Conservation (phyloP, 1,284 basidiomycete genomes). For the Ustilago cynodontis region DNA sequence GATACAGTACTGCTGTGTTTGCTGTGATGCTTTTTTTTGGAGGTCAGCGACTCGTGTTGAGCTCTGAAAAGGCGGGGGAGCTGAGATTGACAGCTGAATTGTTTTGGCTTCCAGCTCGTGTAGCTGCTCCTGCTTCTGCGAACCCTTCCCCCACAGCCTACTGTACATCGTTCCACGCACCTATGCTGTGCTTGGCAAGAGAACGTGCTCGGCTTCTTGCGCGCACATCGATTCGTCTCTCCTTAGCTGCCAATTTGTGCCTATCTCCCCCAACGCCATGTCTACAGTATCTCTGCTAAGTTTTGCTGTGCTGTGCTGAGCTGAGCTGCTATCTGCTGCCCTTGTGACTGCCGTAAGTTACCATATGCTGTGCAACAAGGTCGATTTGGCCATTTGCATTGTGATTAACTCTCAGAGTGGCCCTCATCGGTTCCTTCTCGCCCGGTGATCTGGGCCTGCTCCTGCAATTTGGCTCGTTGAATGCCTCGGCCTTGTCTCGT, state of each 20-base stretch:
- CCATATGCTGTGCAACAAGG: background rate
- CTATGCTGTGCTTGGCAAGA: slow-evolving; percentile 15
- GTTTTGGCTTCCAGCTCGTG: no score
- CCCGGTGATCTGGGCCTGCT: background rate
- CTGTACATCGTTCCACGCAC: slow-evolving; percentile 11
- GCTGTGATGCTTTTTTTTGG: slow-evolving; percentile 8
- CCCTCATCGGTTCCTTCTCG: background rate
- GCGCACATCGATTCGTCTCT: slow-evolving; percentile 1
- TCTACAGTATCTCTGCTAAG: background rate
- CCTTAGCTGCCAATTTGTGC: slow-evolving; percentile 1
- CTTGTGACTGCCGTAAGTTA: background rate
- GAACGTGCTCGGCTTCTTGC: slow-evolving; percentile 20
- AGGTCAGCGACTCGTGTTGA: background rate
- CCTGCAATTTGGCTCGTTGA: background rate
- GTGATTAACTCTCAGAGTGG: background rate
- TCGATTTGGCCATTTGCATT: background rate
- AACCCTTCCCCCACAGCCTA: slow-evolving; percentile 3
- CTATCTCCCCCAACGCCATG: background rate
- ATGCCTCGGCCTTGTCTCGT: no score
- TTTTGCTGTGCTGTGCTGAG: background rate
- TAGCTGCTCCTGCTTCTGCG: background rate
- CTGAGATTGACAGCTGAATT: slow-evolving; percentile 19
- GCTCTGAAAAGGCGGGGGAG: slow-evolving; percentile 14
- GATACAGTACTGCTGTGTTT: background rate
- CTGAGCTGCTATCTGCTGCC: background rate